Percentiles rank a stretch among this genome's conserved stretches.
Conservation (phyloP, 352 stramenopile species). For the Phytophthora uliginosa region DNA sequence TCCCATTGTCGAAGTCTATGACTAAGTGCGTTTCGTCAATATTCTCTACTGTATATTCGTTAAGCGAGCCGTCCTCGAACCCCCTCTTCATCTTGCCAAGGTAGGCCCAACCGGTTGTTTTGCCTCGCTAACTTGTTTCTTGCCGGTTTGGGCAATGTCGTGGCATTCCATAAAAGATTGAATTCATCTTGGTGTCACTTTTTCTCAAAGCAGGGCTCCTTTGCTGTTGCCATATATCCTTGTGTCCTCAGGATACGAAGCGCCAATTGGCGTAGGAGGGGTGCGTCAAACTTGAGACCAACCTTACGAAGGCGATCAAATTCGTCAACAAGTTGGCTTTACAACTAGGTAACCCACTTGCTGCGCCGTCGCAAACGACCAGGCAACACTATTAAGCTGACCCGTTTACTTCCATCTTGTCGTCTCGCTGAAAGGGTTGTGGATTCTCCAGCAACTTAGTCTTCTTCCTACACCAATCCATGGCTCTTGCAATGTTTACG, state of each 20-base stretch:
- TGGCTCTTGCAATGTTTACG: not conserved
- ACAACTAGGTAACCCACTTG: not conserved
- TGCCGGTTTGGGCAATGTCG: not conserved
- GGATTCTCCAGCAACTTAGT: not conserved
- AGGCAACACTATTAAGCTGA: not conserved
- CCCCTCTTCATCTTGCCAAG: too few relatives aligned
- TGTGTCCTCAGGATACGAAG: not conserved
- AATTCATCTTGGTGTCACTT: not conserved
- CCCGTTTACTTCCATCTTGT: not conserved
- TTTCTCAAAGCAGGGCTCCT: not conserved
- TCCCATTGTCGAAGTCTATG: not conserved
- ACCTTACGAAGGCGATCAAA: not conserved
- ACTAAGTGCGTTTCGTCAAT: not conserved
- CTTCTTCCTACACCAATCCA: not conserved
- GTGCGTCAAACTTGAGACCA: not conserved
- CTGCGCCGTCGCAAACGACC: too few relatives aligned
- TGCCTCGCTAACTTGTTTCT: not conserved
- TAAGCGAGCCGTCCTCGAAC: not conserved
- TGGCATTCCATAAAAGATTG: not conserved
- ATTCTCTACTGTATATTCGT: not conserved
- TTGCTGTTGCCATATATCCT: not conserved
- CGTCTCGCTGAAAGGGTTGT: not conserved
- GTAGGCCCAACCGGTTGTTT: not conserved
- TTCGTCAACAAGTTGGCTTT: not conserved
- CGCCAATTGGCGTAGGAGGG: not conserved